phyloP scores from a whole-genome alignment of 768 basidiomycete species.

The Lactarius vividus region DNA sequence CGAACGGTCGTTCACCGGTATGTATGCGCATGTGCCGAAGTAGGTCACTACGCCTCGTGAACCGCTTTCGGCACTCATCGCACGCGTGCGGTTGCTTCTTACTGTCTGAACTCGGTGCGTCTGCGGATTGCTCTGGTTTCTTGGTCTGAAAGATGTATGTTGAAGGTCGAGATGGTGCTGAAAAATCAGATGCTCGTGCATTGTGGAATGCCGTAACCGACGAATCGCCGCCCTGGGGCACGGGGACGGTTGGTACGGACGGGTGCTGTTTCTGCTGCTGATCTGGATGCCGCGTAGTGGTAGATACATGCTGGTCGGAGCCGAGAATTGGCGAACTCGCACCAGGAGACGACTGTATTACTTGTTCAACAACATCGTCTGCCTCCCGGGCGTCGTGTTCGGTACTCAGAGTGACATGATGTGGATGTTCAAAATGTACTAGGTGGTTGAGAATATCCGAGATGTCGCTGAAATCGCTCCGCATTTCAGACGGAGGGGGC shows the following conservation, averaged over 20 bases:
- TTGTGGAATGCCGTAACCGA: constrained; percentile 14
- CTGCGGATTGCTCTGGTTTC: constrained; percentile 30
- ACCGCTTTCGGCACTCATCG: constrained; percentile 75
- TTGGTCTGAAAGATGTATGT: constrained; percentile 11
- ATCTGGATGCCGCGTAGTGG: constrained; percentile 2
- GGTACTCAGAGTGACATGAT: constrained; percentile 34
- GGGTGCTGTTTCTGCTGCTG: constrained; percentile 18
- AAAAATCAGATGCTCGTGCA: constrained; percentile 1
- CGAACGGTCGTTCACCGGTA: constrained; percentile 84
- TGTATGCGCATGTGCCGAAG: constrained; percentile 86
- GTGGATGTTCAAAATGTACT: constrained; percentile 62
- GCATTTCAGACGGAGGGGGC: constrained; percentile 46
- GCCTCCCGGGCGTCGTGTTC: constrained; percentile 10
- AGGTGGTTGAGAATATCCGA: constrained; percentile 76
- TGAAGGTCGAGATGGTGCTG: constrained; percentile 18
- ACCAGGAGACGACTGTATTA: constrained; percentile 15
- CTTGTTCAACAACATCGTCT: constrained; percentile 22
- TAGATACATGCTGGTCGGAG: constrained; percentile 1
- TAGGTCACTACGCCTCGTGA: constrained; percentile 81
- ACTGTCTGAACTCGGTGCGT: constrained; percentile 27
- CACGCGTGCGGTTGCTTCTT: constrained; percentile 54
- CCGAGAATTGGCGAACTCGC: constrained; percentile 17
- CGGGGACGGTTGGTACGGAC: constrained; percentile 5
- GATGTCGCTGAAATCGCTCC: constrained; percentile 70
- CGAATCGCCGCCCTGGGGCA: constrained; percentile 1